Percentiles rank a stretch among this genome's conserved stretches.
phyloP scores from a whole-genome alignment of 441 rosid genomes.

The Mallotus japonicus region DNA sequence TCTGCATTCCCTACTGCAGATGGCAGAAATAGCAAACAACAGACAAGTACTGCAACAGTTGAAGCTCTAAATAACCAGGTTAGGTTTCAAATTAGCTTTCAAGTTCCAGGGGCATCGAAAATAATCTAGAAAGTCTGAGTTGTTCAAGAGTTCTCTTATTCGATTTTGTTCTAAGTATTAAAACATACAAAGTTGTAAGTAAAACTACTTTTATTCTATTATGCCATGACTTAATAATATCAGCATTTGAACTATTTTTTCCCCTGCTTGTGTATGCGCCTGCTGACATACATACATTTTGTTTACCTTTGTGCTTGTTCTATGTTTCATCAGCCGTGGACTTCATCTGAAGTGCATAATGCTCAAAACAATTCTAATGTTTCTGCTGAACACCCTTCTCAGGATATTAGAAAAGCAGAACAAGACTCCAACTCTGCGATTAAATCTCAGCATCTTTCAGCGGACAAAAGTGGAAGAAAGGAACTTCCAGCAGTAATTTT shows the following conservation, averaged over 20 bases:
- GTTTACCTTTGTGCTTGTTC: conserved; percentile 17
- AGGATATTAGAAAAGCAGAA: conserved; percentile 27
- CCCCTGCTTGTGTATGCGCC: not conserved
- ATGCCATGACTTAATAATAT: too few relatives aligned
- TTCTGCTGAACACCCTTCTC: conserved; percentile 33
- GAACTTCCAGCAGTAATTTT: conserved; percentile 69
- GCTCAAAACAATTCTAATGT: conserved; percentile 31
- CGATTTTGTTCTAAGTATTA: not conserved
- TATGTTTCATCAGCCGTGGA: conserved; percentile 31
- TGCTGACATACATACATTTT: not conserved
- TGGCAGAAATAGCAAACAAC: conserved; percentile 20
- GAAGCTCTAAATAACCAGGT: conserved; percentile 40
- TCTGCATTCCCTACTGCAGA: conserved; percentile 24
- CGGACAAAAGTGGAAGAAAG: conserved; percentile 43
- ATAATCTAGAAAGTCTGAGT: not conserved
- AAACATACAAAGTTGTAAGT: too few relatives aligned
- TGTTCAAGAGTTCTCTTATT: not conserved
- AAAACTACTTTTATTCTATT: too few relatives aligned
- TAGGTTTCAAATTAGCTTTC: not conserved
- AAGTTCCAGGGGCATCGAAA: not conserved
- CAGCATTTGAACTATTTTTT: too few relatives aligned
- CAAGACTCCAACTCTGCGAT: conserved; percentile 30
- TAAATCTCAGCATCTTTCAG: conserved; percentile 32
- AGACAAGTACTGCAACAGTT: conserved; percentile 21
- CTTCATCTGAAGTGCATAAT: conserved; percentile 24